Evolutionary conservation across 257 asterid species (phyloP), one percentile per base, ranked within the genome.

Genomic region (Capsicum baccatum): DNA sequence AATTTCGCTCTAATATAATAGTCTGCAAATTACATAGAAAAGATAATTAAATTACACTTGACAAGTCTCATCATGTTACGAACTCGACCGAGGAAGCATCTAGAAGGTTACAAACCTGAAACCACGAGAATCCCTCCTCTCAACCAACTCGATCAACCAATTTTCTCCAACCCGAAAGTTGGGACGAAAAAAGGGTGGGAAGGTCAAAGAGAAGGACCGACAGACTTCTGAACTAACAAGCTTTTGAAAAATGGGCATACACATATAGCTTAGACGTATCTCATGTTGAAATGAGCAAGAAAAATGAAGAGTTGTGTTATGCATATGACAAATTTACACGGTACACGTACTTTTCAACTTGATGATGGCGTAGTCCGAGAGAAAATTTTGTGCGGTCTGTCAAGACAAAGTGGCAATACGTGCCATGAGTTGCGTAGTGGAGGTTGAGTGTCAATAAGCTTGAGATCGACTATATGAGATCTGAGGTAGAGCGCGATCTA

Each of bases 401-500:
- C 35, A 60, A 0, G 13, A 1, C 0, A n/a, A 60, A 60, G 9
- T 0, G 0, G 9, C 1, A 60, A 60, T 0, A 60, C 35, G 2
- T n/a, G 44, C 44, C 44, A 21, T 3, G 2, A 26, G 33, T 26
- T 26, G 33, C 33, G 33, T 59, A 59, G 10, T n/a, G 70, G 17
- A 11, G 70, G 70, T 63, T 26, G 14, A 63, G 1, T 42, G 15
- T 11, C 15, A 15, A 62, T 62, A 62, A 21, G 15, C 15, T 4
- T 4, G 44, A 39, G 44, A 39, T 39, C 2, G 44, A 26, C 33
- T 26, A 26, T 26, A 26, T 26, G 33, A 26, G 33, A 26, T 26
- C 33, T 26, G 33, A 26, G 33, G 33, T 26, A 26, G 33, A 26
- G 16, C 8, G 1, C 42, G 35, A 21, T 63, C 0, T 26, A 3